Evolutionary conservation across 148 eudicot species (phyloP), one percentile per base, ranked within the genome.

Genomic region (Chenopodium berlandieri): DNA sequence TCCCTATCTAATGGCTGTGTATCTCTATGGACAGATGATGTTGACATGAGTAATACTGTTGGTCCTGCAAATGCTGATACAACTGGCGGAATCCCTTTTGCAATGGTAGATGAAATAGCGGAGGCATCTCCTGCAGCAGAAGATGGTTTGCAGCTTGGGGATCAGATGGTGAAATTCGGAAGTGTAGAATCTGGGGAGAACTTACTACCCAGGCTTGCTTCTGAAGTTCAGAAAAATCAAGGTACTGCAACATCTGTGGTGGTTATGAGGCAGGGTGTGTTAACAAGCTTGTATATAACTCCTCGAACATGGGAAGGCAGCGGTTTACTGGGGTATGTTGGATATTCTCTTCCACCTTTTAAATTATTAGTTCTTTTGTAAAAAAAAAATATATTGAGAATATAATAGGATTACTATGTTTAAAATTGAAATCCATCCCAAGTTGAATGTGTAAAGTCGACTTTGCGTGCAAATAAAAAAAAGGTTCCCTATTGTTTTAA

Each of bases 91-190:
- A 83, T 90, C 81, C 98, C 99, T 25, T 96, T 96, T 84, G 97
- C 97, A 25, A 78, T 94, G 87, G 88, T 96, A 67, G 98, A 96
- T 91, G 98, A 96, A 88, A 96, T 96, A 83, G 65, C 87, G 3
- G 99, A 92, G 85, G 89, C 89, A 75, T 96, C 99, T 68, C 99
- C 99, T 65, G 97, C 97, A 44, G 98, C 95, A 48, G 99, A 94
- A 84, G 99, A 94, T 85, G 99, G 99, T 63, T 82, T 96, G 86
- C 98, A 96, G 81, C 93, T 96, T 65, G 99, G 99, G 37, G 99
- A 96, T 84, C 99, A 92, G 81, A 88, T 96, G 62, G 84, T 92
- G 81, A 94, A 91, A 83, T 96, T 94, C 84, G 98, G 99, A 80
- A 85, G 54, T 75, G 97, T 96, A 54, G 95, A 86, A 56, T 83